These are phyloP conservation scores for Coemansia sp. DNA, from an alignment of 192 early-diverging fungal genomes.

Conservation along the genomic window DNA sequence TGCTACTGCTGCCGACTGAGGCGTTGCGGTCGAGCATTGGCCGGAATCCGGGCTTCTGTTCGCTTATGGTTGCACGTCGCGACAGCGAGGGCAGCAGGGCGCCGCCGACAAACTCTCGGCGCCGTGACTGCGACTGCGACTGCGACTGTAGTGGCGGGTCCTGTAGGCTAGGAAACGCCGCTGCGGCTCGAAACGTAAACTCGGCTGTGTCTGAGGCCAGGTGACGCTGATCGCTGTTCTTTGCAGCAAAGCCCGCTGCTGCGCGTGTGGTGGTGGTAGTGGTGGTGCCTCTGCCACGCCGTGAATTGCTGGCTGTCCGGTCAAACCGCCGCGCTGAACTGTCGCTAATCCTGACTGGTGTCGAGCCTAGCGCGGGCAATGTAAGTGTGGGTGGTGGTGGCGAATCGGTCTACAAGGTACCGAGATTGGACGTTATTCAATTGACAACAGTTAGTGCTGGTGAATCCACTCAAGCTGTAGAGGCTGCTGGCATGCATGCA, in stretches of 20 bases:
- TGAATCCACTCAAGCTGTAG: too few species aligned
- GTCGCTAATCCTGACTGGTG: neutral
- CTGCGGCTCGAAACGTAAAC: conserved; percentile 31
- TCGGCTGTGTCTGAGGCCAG: conserved; percentile 3
- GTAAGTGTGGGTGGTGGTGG: neutral
- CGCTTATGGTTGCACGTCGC: conserved; percentile 47
- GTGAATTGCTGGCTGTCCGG: conserved; percentile 32
- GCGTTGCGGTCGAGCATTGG: conserved; percentile 16
- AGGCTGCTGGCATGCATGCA: too few species aligned
- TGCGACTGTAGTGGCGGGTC: conserved; percentile 6
- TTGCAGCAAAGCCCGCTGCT: neutral
- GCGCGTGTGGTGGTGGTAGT: conserved; percentile 6
- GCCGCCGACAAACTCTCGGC: conserved; percentile 46
- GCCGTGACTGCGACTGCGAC: neutral
- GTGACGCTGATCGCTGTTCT: conserved; percentile 4
- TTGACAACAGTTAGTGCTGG: neutral
- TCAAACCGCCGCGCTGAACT: conserved; percentile 37
- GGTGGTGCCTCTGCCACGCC: conserved; percentile 10
- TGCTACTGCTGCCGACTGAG: neutral
- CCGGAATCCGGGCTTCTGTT: conserved; percentile 31
- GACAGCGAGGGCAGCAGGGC: conserved; percentile 49
- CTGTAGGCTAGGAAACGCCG: conserved; percentile 27
- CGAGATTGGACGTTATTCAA: neutral
- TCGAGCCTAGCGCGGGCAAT: neutral
- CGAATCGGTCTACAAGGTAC: neutral